These are phyloP conservation scores for Trebouxia sp. DNA, from an alignment of 139 green algal genomes.

Conservation along the genomic window DNA sequence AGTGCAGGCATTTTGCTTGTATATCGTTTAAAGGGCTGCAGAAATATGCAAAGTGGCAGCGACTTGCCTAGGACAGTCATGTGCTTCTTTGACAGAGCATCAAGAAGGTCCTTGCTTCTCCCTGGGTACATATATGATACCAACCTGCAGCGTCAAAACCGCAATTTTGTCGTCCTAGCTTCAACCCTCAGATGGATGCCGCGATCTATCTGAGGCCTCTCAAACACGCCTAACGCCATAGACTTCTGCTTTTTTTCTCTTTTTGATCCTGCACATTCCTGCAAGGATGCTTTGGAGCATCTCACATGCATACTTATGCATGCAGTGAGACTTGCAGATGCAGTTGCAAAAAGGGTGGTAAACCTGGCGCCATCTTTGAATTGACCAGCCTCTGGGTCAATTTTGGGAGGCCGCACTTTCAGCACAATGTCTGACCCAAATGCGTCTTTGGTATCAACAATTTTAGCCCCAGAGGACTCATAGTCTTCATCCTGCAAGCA, in stretches of 20 bases:
- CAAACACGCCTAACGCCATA: too few species aligned
- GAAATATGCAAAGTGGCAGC: too few species aligned
- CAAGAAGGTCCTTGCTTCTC: conserved; percentile 77
- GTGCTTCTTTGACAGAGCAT: conserved; percentile 59
- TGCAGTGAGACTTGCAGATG: too few species aligned
- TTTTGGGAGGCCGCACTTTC: conserved; percentile 43
- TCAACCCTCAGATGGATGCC: background rate
- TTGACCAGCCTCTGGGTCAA: conserved; percentile 51
- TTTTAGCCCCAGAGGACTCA: conserved; percentile 60
- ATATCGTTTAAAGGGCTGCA: too few species aligned
- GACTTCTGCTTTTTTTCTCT: background rate
- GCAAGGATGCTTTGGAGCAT: too few species aligned
- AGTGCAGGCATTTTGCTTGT: too few species aligned
- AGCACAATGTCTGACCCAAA: conserved; percentile 63
- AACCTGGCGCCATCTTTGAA: conserved; percentile 67
- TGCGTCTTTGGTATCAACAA: conserved; percentile 58
- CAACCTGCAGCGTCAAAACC: too few species aligned
- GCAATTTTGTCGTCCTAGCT: too few species aligned
- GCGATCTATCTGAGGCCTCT: too few species aligned
- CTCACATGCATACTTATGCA: too few species aligned
- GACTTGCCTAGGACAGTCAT: conserved; percentile 70
- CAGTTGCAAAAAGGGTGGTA: too few species aligned
- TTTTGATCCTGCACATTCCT: too few species aligned
- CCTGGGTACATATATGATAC: conserved; percentile 81
- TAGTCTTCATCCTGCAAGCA: conserved; percentile 67